These are phyloP conservation scores for Microdochium trichocladiopsis DNA, from an alignment of 2,329 filamentous ascomycete genomes.

Conservation along the genomic window DNA sequence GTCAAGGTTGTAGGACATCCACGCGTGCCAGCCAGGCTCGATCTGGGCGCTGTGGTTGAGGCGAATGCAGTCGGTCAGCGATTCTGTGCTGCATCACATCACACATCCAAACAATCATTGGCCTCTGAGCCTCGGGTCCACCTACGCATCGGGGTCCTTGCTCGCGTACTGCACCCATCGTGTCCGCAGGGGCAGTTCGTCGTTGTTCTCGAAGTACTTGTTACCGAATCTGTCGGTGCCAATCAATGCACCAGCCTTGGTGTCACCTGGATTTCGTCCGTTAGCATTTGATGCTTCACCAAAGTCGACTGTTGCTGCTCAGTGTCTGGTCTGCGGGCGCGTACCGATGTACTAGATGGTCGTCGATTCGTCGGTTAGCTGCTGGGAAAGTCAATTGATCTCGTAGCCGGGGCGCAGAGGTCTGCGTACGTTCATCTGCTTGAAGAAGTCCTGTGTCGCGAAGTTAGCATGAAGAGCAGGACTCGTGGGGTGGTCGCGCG, in stretches of 20 bases:
- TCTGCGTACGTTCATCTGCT: conserved; percentile 83
- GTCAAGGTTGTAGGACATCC: conserved; percentile 92
- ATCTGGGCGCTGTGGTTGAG: conserved; percentile 58
- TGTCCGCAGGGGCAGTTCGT: conserved; percentile 89
- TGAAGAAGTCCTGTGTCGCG: conserved; percentile 67
- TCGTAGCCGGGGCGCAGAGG: conserved; percentile 13
- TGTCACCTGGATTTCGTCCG: conserved; percentile 64
- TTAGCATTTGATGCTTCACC: background rate
- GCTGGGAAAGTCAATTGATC: conserved; percentile 8
- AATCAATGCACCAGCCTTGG: conserved; percentile 83
- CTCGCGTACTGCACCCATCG: conserved; percentile 97
- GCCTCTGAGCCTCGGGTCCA: background rate
- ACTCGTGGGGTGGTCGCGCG: background rate
- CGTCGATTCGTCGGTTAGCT: conserved; percentile 10
- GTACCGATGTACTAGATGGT: conserved; percentile 49
- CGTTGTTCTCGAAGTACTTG: conserved; percentile 94
- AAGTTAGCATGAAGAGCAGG: conserved; percentile 24
- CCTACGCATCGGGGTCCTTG: conserved; percentile 73
- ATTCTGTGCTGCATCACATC: background rate
- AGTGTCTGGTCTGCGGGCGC: background rate
- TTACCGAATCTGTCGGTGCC: conserved; percentile 88
- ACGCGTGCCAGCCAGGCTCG: conserved; percentile 96
- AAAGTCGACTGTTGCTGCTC: background rate
- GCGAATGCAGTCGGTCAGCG: background rate
- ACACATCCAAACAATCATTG: background rate